phyloP scores from a whole-genome alignment of 129 eudicot species.

The Centella asiatica region DNA sequence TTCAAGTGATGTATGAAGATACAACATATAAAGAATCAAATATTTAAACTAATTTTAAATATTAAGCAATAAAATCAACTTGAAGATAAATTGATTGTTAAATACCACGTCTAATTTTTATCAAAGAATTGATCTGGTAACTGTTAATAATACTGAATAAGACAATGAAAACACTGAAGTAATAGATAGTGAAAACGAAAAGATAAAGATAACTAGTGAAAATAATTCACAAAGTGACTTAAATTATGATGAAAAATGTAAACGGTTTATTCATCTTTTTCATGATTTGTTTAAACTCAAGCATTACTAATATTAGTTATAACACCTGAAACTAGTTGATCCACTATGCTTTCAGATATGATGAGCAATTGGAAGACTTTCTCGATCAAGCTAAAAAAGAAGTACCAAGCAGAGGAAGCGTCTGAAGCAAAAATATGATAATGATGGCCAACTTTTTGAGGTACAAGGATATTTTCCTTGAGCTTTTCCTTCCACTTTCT shows the following conservation, averaged over 20 bases:
- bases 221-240: slow-evolving; percentile 43
- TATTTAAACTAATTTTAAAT: no score
- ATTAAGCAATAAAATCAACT: no score
- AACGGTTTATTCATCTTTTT: slow-evolving; percentile 28
- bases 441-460: slow-evolving; percentile 58
- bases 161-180: slow-evolving; percentile 38
- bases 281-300: not conserved
- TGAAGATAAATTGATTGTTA: no score
- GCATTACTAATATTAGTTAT: no score
- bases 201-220: slow-evolving; percentile 24
- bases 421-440: slow-evolving; percentile 39
- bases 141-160: slow-evolving; percentile 65
- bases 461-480: slow-evolving; percentile 15
- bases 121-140: slow-evolving; percentile 66
- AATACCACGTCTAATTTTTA: no score
- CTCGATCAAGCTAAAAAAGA: slow-evolving; percentile 69
- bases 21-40: no score
- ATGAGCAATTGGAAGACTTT: slow-evolving; percentile 55
- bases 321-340: not conserved
- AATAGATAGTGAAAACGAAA: slow-evolving; percentile 53
- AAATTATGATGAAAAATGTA: slow-evolving; percentile 81
- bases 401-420: slow-evolving; percentile 78
- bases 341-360: slow-evolving; percentile 44
- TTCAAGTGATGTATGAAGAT: no score
- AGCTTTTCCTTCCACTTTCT: not conserved